These are phyloP conservation scores for Ambrosia artemisiifolia DNA, from an alignment of 129 eudicot genomes.

Conservation along the genomic window DNA sequence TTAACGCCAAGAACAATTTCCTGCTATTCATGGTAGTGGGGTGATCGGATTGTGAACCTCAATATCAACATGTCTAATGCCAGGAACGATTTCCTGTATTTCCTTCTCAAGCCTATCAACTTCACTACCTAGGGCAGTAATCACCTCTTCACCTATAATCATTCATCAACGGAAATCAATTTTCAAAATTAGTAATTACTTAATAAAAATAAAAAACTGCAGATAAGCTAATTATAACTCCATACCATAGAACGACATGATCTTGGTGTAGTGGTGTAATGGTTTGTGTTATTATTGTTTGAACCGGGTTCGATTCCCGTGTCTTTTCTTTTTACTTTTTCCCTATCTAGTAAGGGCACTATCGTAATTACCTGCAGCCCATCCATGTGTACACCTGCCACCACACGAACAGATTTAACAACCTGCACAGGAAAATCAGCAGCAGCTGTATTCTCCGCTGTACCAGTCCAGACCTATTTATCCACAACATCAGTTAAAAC, in stretches of 20 bases:
- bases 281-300: too few species aligned
- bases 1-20: background rate
- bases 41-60: slow-evolving; percentile 85
- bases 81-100: slow-evolving; percentile 89
- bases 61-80: slow-evolving; percentile 88
- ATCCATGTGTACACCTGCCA: too few species aligned
- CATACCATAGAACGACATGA: slow-evolving; percentile 90
- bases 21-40: slow-evolving; percentile 37
- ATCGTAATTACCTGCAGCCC: too few species aligned
- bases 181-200: background rate
- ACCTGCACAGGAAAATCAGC: too few species aligned
- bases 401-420: too few species aligned
- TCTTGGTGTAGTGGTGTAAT: too few species aligned
- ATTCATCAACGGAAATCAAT: background rate
- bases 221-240: background rate
- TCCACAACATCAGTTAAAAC: too few species aligned
- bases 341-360: too few species aligned
- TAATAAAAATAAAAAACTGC: background rate
- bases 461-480: too few species aligned
- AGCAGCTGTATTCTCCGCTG: too few species aligned
- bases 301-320: too few species aligned
- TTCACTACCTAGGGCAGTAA: slow-evolving; percentile 93
- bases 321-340: too few species aligned
- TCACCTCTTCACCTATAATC: slow-evolving; percentile 82
- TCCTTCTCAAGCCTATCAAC: slow-evolving; percentile 93